Base-by-base conservation (phyloP, 1,284 basidiomycete species). In the Cutaneotrichosporon sp. region DNA sequence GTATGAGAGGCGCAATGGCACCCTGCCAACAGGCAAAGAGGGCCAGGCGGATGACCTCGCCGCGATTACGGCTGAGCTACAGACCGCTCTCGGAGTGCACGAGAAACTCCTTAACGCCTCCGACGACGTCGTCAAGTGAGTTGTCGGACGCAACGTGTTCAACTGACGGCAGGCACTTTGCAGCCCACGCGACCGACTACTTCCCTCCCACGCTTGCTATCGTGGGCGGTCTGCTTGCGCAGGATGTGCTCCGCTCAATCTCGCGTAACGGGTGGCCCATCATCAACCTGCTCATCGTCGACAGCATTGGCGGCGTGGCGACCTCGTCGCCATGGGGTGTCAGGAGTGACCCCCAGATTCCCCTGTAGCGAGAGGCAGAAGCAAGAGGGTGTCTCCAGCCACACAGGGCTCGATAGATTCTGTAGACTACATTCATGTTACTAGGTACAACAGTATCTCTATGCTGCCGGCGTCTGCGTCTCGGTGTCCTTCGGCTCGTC, bases 191-290 rank as follows among this genome's bases (percentile, higher is more conserved):
- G 14, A 75, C 77, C n/a, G 83, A 87, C 69, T 87, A 94, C 68
- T 88, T 94, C 77, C 84, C 88, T 4, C 88, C 92, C 2, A 84
- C 92, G 4, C 86, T 91, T 68, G 92, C 92, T 1, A 86, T 98
- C 26, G 79, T 98, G 39, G 94, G 96, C 26, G 96, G 96, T 14
- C 82, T 97, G 72, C 76, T 97, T 14, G 92, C 86, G 2, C 96
- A 98, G 74, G 94, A 97, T 70, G 86, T 97, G 47, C 79, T 99
- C 39, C 94, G 97, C 72, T 84, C 88, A 0, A 78, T 98, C 32
- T 88, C 87, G 37, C 88, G 86, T 49, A 85, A 90, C 50, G 93
- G 97, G 66, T 83, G 86, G 41, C 94, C 94, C 1, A 85, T 97
- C 55, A 85, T 87, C 47, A 97, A 98, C 71, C 86, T 97, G 65